phyloP scores from a whole-genome alignment of 2,329 filamentous ascomycete genomes.

The Ceratocystis ficicola region DNA sequence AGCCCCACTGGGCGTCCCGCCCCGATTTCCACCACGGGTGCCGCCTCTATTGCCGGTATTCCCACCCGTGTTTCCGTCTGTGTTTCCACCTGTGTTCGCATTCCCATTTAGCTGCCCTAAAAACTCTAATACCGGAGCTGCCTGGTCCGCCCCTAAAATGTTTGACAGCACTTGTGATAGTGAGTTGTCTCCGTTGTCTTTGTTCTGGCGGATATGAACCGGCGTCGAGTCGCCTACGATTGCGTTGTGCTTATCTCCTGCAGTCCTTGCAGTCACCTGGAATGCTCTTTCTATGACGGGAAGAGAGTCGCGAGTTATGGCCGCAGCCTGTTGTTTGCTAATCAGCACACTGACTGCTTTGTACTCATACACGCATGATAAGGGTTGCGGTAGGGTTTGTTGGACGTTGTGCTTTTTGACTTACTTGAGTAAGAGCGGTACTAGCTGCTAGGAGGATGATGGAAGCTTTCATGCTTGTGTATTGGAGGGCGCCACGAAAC shows the following conservation, averaged over 20 bases:
- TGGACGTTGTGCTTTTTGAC: not conserved
- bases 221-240: not conserved
- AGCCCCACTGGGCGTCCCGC: not conserved
- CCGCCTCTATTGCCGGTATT: not conserved
- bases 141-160: not conserved
- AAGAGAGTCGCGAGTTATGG: not conserved
- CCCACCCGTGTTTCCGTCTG: not conserved
- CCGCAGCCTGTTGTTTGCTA: constrained; percentile 10
- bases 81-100: not conserved
- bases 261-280: not conserved
- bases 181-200: not conserved
- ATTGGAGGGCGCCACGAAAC: not conserved
- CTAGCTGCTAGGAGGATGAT: constrained; percentile 15
- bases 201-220: not conserved
- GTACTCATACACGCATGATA: not conserved
- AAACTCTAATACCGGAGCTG: not conserved
- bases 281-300: not conserved
- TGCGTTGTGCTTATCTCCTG: not conserved
- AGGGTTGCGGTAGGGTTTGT: not conserved
- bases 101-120: not conserved
- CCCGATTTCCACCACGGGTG: not conserved
- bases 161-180: not conserved
- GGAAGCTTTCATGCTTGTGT: constrained; percentile 14
- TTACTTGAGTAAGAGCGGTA: constrained; percentile 16
- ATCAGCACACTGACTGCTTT: not conserved